Evolutionary conservation across 495 filamentous ascomycete species (phyloP), one percentile per base, ranked within the genome.

Genomic region (Parachaetomium inaequale): DNA sequence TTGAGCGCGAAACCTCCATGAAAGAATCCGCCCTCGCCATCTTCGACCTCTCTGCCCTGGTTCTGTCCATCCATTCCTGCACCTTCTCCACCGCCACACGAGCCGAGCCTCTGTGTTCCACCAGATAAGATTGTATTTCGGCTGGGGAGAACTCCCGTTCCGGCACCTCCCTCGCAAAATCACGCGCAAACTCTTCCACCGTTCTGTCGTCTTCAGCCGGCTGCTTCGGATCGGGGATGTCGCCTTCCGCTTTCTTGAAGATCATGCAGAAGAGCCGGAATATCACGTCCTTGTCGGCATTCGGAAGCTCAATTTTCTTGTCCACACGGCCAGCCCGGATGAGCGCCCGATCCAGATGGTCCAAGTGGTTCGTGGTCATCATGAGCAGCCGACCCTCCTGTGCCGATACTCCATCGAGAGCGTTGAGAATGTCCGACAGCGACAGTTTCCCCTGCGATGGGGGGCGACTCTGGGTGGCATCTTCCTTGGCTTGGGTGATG

Each of bases 301-400:
- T 68, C n/a, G 76, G 75, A 66, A 90, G 88, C n/a, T 79, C 68
- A 36, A 89, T 76, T 36, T 79, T 81, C 80, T 87, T 81, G 62
- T 91, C 87, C 7, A 90, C 82, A 17, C 87, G 79, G 0, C 88
- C 87, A 38, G 86, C 85, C 0, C 88, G 82, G 42, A 88, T 82
- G 0, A 91, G 76, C 0, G 87, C 87, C n/a, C 79, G 70, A 55
- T 91, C 88, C 0, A 91, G 77, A 58, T 84, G 82, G 19, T 89
- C 86, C 0, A 81, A 68, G 61, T 89, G 83, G 61, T 91, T 91
- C 21, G 88, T 89, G 1, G 87, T 90, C 87, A 91, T 90, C 43
- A 91, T 85, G 3, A 90, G 78, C 25, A 90, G 81, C 3, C 86
- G 79, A n/a, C 87, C 88, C 70, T 90, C 87, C 47, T 82, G 81